phyloP scores from a whole-genome alignment of 768 basidiomycete genomes.

The Lyophyllum decastes region DNA sequence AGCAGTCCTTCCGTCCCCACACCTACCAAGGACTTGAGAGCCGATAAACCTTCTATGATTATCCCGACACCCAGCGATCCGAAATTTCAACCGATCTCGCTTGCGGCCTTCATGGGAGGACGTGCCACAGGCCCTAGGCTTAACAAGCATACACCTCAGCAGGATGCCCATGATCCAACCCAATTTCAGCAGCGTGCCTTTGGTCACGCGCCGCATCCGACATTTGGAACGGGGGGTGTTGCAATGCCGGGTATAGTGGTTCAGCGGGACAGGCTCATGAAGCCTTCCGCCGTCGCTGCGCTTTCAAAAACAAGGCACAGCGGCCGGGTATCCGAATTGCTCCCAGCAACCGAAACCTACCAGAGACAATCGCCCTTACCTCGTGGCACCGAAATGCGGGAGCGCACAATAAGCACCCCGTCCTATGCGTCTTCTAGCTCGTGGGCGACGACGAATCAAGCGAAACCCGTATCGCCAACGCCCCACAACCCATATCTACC shows the following conservation, averaged over 20 bases:
- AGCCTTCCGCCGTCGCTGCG: conserved; percentile 10
- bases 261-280: conserved; percentile 11
- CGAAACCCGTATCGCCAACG: neutral
- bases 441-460: neutral
- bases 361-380: neutral
- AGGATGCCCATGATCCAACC: conserved; percentile 62
- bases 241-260: conserved; percentile 74
- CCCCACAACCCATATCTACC: neutral
- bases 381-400: conserved; percentile 21
- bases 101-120: conserved; percentile 84
- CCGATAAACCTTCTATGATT: conserved; percentile 4
- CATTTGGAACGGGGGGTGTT: conserved; percentile 74
- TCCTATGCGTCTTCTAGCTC: conserved; percentile 1
- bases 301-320: conserved; percentile 1
- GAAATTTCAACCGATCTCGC: conserved; percentile 58
- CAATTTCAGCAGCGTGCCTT: conserved; percentile 64
- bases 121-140: conserved; percentile 73
- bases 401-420: conserved; percentile 41
- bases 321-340: neutral
- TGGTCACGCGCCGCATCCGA: conserved; percentile 62
- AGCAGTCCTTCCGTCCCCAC: neutral
- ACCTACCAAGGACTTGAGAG: conserved; percentile 13
- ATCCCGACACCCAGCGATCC: conserved; percentile 18
- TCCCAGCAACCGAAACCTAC: neutral
- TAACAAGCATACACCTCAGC: conserved; percentile 72